A percentile compares a stretch with the other conserved stretches of the same genome.
These are phyloP conservation scores for Ramularia endophylla DNA, from an alignment of 2,329 filamentous ascomycete species.

Conservation along the genomic window DNA sequence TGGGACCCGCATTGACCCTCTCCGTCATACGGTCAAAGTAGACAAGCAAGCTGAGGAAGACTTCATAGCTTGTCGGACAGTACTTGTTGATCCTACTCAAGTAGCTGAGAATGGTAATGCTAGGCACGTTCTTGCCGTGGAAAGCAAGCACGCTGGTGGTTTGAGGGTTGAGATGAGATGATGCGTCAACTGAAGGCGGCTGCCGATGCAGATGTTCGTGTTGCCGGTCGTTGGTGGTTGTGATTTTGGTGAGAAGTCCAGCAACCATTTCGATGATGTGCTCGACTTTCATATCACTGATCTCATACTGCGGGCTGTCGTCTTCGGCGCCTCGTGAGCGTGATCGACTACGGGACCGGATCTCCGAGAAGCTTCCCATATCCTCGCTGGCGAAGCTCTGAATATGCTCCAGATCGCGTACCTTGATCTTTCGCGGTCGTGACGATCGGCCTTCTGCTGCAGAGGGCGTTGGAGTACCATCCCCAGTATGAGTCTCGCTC, in stretches of 20 bases:
- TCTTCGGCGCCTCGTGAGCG: constrained; percentile 42
- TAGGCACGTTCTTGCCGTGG: constrained; percentile 95
- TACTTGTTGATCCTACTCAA: constrained; percentile 96
- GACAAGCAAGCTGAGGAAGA: constrained; percentile 88
- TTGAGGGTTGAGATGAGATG: constrained; percentile 55
- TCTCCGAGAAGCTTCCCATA: constrained; percentile 52
- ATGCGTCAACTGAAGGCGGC: constrained; percentile 55
- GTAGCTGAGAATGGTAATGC: constrained; percentile 95
- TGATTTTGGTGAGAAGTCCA: constrained; percentile 92
- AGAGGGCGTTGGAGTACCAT: constrained; percentile 18
- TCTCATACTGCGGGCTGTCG: constrained; percentile 70
- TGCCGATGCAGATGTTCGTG: constrained; percentile 83
- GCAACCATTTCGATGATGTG: constrained; percentile 99
- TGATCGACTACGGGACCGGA: constrained; percentile 32
- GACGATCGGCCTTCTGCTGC: constrained; percentile 24
- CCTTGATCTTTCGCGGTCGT: constrained; percentile 61
- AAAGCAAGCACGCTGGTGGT: constrained; percentile 81
- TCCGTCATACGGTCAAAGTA: constrained; percentile 99
- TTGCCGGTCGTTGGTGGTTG: constrained; percentile 89
- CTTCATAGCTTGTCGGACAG: constrained; percentile 96
- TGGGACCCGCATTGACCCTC: constrained; percentile 75
- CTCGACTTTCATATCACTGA: constrained; percentile 93
- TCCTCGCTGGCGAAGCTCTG: constrained; percentile 81
- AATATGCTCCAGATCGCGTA: constrained; percentile 86
- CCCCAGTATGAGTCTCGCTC: constrained; percentile 2